These are phyloP conservation scores for Cicer pinnatifidum DNA, from an alignment of 306 rosid genomes.

Conservation along the genomic window DNA sequence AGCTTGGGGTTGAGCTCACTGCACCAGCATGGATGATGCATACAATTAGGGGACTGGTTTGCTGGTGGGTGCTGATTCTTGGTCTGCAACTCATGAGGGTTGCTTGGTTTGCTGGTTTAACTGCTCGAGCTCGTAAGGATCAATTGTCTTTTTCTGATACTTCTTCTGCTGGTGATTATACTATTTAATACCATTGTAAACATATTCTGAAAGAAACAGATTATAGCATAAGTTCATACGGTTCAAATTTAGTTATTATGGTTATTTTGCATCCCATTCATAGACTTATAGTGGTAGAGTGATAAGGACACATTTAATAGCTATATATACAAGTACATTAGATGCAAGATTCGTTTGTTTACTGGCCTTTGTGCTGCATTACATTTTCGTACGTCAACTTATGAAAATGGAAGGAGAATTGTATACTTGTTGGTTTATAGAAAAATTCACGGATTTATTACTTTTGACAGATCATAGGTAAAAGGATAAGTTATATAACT, in stretches of 20 bases:
- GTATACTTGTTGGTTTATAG: constrained; percentile 2
- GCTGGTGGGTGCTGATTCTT: constrained; percentile 92
- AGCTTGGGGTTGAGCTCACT: constrained; percentile 74
- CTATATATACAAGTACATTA: constrained; percentile 35
- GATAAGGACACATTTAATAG: constrained; percentile 34
- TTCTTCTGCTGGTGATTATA: constrained; percentile 37
- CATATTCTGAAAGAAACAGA: constrained; percentile 21
- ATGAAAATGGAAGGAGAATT: constrained; percentile 20
- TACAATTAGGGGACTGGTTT: constrained; percentile 75
- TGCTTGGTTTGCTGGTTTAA: constrained; percentile 88
- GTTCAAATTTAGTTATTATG: constrained; percentile 23
- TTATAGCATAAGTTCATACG: constrained; percentile 21
- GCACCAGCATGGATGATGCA: constrained; percentile 87
- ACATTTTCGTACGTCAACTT: background rate
- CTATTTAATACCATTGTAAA: constrained; percentile 20
- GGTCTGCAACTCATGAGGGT: constrained; percentile 97
- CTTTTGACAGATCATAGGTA: constrained; percentile 11
- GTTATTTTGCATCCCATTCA: constrained; percentile 21
- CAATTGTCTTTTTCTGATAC: constrained; percentile 43
- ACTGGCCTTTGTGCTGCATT: background rate
- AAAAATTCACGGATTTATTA: constrained; percentile 17
- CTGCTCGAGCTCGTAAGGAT: constrained; percentile 51
- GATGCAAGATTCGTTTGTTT: constrained; percentile 1
- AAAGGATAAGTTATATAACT: background rate
- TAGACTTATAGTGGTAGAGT: constrained; percentile 33